Evolutionary conservation across 2,329 filamentous ascomycete genomes (phyloP).

Genomic region (Fusarium humuli): DNA sequence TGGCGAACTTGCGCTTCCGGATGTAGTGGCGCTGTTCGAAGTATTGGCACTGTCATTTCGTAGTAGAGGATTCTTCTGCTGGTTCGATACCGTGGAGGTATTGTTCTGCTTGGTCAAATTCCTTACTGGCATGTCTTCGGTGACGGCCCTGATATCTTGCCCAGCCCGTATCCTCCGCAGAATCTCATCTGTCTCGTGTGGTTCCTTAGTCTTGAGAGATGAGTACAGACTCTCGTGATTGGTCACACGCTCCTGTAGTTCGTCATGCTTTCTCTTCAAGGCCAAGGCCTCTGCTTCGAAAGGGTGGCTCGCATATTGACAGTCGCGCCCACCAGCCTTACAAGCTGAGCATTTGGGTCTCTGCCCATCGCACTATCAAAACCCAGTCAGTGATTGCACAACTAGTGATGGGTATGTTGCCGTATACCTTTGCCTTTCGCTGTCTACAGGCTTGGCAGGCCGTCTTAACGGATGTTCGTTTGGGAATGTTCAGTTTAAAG

Average conservation of each 20-base stretch:
- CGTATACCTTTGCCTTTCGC: constrained; percentile 28
- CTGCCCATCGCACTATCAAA: constrained; percentile 21
- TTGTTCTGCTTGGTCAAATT: background rate
- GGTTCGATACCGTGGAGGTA: background rate
- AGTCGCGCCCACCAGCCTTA: constrained; percentile 10
- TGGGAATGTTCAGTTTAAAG: constrained; percentile 24
- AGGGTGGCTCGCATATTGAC: constrained; percentile 16
- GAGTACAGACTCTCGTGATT: constrained; percentile 24
- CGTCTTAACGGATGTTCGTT: constrained; percentile 23
- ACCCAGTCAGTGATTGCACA: background rate
- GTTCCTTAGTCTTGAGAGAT: constrained; percentile 8
- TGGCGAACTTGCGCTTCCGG: constrained; percentile 7
- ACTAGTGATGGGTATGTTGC: no score
- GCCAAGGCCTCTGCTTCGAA: constrained; percentile 18
- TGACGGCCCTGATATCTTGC: constrained; percentile 10
- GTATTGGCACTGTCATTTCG: constrained; percentile 5
- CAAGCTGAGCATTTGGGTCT: constrained; percentile 30
- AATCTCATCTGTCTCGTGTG: constrained; percentile 28
- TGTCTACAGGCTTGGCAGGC: constrained; percentile 33
- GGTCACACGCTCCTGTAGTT: constrained; percentile 3
- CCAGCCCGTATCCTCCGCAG: constrained; percentile 28
- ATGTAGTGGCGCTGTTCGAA: constrained; percentile 1
- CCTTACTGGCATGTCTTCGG: constrained; percentile 1
- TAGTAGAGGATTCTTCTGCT: background rate
- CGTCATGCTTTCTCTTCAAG: constrained; percentile 26